These are phyloP conservation scores for Chlorella sorokiniana DNA, from an alignment of 139 green algal genomes.

Conservation along the genomic window DNA sequence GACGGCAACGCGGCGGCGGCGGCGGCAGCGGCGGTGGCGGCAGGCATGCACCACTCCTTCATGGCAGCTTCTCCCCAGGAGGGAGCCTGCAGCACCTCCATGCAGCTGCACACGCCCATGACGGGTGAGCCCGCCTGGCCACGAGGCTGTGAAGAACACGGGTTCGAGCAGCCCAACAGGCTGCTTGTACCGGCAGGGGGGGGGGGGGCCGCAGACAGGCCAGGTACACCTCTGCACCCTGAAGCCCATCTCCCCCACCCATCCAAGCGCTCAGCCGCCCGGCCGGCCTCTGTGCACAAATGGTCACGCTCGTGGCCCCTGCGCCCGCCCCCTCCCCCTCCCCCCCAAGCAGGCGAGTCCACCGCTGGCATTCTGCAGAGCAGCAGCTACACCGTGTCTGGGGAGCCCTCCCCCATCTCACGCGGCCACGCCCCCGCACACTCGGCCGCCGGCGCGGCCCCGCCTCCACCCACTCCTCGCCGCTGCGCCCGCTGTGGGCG, in stretches of 20 bases:
- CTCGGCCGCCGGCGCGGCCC: background rate
- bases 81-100: conserved; percentile 24
- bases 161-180: background rate
- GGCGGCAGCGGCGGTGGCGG: conserved; percentile 4
- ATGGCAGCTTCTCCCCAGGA: conserved; percentile 19
- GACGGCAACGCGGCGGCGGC: conserved; percentile 12
- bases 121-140: background rate
- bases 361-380: conserved; percentile 28
- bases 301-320: background rate
- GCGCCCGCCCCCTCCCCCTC: background rate
- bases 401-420: conserved; percentile 19
- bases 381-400: conserved; percentile 23
- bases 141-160: background rate
- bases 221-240: too few relatives aligned
- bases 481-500: conserved; percentile 33
- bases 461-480: conserved; percentile 30
- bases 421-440: background rate
- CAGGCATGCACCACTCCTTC: conserved; percentile 23
- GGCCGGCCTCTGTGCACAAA: background rate
- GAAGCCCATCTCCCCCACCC: too few relatives aligned
- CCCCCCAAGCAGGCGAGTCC: conserved; percentile 10
- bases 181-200: too few relatives aligned
- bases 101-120: conserved; percentile 37
- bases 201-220: too few relatives aligned
- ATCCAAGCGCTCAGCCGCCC: too few relatives aligned